Conservation (phyloP, 169 alveolate species). For the Neospora caninum region DNA sequence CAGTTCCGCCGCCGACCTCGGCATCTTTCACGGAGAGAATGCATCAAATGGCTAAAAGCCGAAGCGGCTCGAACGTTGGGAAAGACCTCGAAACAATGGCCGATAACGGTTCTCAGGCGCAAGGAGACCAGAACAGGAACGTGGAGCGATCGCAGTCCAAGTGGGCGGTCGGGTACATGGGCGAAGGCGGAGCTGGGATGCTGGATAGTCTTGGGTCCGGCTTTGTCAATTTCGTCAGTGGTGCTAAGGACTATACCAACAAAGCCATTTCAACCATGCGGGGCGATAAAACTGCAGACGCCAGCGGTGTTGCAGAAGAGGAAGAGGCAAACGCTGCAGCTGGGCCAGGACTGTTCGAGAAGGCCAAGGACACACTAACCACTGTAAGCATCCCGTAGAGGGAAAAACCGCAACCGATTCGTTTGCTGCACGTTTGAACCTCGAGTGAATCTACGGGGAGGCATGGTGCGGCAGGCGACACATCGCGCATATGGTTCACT, state of each 20-base stretch:
- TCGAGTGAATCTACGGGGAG: no score
- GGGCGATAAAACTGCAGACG: not conserved
- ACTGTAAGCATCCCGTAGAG: conserved; percentile 19
- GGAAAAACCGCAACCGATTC: no score
- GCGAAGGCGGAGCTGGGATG: conserved; percentile 44
- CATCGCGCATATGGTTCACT: no score
- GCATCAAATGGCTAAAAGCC: conserved; percentile 8
- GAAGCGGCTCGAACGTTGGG: not conserved
- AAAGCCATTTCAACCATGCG: conserved; percentile 28
- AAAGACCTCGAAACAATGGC: not conserved
- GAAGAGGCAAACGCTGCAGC: conserved; percentile 37
- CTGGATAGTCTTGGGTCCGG: conserved; percentile 41
- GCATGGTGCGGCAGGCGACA: no score
- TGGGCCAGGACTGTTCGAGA: conserved; percentile 47
- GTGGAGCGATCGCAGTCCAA: not conserved
- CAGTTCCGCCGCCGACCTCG: conserved; percentile 32
- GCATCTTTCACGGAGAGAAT: not conserved
- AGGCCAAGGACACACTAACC: conserved; percentile 59
- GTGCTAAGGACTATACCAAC: conserved; percentile 57
- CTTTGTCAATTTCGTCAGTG: conserved; percentile 52
- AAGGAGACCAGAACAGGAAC: not conserved
- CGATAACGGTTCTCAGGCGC: not conserved
- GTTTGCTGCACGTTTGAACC: no score
- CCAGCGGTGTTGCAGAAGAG: not conserved
- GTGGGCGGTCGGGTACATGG: conserved; percentile 24